Evolutionary conservation across 345 rosid species (phyloP).

Genomic region (Hibiscus mutabilis): DNA sequence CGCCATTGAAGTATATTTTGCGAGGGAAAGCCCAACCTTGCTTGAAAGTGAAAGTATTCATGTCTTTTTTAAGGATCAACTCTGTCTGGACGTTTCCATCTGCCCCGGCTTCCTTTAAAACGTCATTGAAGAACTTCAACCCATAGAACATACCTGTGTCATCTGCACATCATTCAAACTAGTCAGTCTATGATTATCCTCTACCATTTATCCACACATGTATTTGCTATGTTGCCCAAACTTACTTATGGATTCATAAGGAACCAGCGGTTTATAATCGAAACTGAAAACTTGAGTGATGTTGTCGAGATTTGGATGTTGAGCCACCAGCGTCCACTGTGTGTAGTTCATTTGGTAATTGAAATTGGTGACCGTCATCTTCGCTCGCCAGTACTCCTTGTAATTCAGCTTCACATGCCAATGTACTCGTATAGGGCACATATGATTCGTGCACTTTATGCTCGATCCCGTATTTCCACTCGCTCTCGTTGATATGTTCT

Average conservation of each 20-base stretch:
- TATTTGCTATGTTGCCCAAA: neutral
- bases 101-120: slow-evolving; percentile 32
- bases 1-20: slow-evolving; percentile 38
- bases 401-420: slow-evolving; percentile 36
- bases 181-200: neutral
- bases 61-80: slow-evolving; percentile 29
- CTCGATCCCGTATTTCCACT: neutral
- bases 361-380: slow-evolving; percentile 32
- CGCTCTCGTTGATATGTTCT: neutral
- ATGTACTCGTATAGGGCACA: slow-evolving; percentile 32
- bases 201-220: no score
- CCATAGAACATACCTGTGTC: slow-evolving; percentile 41
- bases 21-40: slow-evolving; percentile 29
- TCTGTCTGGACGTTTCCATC: slow-evolving; percentile 39
- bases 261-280: slow-evolving; percentile 17
- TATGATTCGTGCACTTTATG: slow-evolving; percentile 21
- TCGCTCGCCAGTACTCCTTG: slow-evolving; percentile 20
- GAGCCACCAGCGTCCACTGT: slow-evolving; percentile 34
- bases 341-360: slow-evolving; percentile 23
- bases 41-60: slow-evolving; percentile 23
- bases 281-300: slow-evolving; percentile 27
- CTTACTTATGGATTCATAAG: slow-evolving; percentile 18
- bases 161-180: slow-evolving; percentile 20
- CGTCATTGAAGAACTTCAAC: slow-evolving; percentile 29
- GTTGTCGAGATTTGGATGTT: slow-evolving; percentile 31